Percentiles rank a stretch among this genome's conserved stretches.
Conservation (phyloP, 768 basidiomycete genomes). For the Vararia minispora region DNA sequence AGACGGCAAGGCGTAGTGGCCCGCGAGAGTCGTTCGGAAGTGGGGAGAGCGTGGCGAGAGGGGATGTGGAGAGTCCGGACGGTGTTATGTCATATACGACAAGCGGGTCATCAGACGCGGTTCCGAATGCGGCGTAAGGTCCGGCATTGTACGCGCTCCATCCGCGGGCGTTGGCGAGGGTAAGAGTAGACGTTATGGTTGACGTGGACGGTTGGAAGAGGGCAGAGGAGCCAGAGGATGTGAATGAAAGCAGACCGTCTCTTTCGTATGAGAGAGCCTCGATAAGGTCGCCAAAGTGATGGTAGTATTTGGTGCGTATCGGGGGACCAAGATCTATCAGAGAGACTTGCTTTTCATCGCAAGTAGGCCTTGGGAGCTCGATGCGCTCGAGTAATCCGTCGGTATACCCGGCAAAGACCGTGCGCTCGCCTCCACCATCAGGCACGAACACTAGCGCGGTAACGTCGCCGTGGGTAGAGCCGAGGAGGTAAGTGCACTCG, state of each 20-base stretch:
- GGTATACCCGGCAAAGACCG: conserved; percentile 44
- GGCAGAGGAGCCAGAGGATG: conserved; percentile 39
- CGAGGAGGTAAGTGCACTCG: conserved; percentile 35
- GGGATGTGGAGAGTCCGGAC: conserved; percentile 31
- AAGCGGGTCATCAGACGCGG: conserved; percentile 48
- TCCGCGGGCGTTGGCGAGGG: conserved; percentile 40
- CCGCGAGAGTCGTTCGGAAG: conserved; percentile 16
- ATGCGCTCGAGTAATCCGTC: conserved; percentile 48
- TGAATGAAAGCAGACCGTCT: conserved; percentile 41
- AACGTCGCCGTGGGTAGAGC: conserved; percentile 32
- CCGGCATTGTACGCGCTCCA: conserved; percentile 48
- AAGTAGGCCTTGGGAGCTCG: conserved; percentile 23
- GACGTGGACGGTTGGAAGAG: conserved; percentile 21
- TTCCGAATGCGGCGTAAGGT: conserved; percentile 61
- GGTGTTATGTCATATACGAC: conserved; percentile 42
- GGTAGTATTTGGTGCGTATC: conserved; percentile 14
- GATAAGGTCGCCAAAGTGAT: conserved; percentile 36
- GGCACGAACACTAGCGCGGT: conserved; percentile 40
- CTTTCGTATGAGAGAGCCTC: conserved; percentile 44
- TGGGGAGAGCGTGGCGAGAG: conserved; percentile 39
- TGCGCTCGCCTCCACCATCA: conserved; percentile 32
- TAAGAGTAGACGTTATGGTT: conserved; percentile 16
- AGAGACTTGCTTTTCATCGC: too few relatives aligned
- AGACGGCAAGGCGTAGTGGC: conserved; percentile 44
- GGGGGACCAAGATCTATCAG: conserved; percentile 11